Base-by-base conservation (phyloP, 768 basidiomycete genomes). In the Mrakia frigida region DNA sequence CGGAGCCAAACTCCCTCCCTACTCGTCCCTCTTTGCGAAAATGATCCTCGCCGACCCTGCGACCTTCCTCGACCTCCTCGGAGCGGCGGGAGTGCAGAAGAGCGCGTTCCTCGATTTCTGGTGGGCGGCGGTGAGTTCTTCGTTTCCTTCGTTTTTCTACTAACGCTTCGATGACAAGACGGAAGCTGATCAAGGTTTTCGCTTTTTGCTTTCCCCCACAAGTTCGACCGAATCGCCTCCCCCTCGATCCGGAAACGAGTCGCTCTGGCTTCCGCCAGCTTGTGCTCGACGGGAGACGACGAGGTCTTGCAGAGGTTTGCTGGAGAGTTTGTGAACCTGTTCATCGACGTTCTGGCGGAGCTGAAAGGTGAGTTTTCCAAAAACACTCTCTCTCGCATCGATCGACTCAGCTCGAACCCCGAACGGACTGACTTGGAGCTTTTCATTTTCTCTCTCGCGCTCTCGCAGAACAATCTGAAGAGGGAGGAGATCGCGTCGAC, bases 291-390 rank as follows among this genome's bases (percentile, higher is more conserved):
- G n/a, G 77, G 63, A 25, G 67, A 78, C 33, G 56, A 31, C 23
- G 73, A 41, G 23, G 73, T 78, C 13, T 73, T 78, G 23, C 11
- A 18, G 7, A 53, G 77, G 41, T 78, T 78, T 23, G 31, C 65
- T 35, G 77, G 77, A 37, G 77, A 78, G 63, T 68, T 78, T 28
- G 67, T 78, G 56, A 78, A 78, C 56, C 41, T 78, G 4, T 78
- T 74, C 35, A 37, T 78, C n/a, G 77, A 78, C 39, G 72, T 74
- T 3, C 73, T 78, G 5, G 77, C 67, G 10, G 77, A 78, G 63
- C 73, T 78, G 35, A 78, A 78, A 41, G 77, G 76, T 77, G 18
- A 16, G 73, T 41, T 7, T n/a, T n/a, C n/a, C n/a, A n/a, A n/a
- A n/a, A n/a, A 16, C 9, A 18, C 33, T 16, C 18, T 18, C 33